Percentiles rank a stretch among this genome's conserved stretches.
Conservation (phyloP, 805 yeast genomes). For the Yamadazyma scolyti region DNA sequence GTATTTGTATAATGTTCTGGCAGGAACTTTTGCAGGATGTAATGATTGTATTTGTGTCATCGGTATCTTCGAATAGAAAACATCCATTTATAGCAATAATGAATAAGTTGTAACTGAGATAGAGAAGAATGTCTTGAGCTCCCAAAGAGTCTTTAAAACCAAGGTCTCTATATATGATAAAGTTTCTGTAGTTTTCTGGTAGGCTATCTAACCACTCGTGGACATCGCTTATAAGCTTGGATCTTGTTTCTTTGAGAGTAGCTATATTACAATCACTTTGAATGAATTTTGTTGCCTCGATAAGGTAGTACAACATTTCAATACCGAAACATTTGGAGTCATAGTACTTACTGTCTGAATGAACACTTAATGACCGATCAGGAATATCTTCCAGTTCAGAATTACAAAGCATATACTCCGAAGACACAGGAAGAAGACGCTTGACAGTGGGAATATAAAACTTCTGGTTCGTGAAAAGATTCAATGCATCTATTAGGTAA, state of each 20-base stretch:
- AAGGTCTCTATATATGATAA: background rate
- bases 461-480: background rate
- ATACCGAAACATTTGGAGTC: conserved; percentile 1
- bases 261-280: no score
- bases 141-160: conserved; percentile 1
- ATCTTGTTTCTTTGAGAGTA: no score
- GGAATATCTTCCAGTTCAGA: background rate
- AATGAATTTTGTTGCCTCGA: background rate
- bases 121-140: conserved; percentile 1
- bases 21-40: background rate
- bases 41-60: background rate
- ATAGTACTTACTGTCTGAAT: no score
- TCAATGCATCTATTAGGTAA: background rate
- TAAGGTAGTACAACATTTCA: background rate
- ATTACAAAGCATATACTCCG: background rate
- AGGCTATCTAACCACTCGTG: background rate
- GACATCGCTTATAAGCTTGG: no score
- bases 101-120: conserved; percentile 1
- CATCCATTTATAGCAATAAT: conserved; percentile 1
- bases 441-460: background rate
- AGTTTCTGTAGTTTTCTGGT: background rate
- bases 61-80: background rate
- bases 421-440: background rate
- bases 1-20: background rate
- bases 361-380: no score